Percentiles rank a stretch among this genome's conserved stretches.
Conservation (phyloP, 2,329 filamentous ascomycete species). For the Cucurbitaria berberidis region DNA sequence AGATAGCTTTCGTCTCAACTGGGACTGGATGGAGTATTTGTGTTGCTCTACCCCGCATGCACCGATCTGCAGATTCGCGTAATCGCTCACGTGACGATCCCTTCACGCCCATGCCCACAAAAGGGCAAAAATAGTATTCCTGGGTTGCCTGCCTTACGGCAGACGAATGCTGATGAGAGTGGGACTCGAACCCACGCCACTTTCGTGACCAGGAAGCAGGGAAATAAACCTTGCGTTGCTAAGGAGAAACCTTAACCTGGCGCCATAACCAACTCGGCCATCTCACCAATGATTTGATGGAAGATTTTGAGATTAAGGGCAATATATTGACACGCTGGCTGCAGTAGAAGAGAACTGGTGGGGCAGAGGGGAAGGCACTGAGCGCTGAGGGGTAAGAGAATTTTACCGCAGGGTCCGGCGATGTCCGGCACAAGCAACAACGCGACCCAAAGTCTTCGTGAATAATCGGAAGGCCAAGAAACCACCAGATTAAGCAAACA, state of each 20-base stretch:
- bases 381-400: neutral
- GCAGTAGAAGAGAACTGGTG: no score
- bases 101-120: neutral
- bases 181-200: constrained; percentile 46
- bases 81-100: no score
- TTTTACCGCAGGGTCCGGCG: neutral
- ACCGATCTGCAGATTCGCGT: no score
- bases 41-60: no score
- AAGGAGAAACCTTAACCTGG: constrained; percentile 41
- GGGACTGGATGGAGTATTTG: no score
- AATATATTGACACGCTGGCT: no score
- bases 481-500: neutral
- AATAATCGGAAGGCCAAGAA: neutral
- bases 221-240: constrained; percentile 10
- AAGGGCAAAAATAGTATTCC: constrained; percentile 21
- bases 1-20: no score
- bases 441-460: no score
- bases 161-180: constrained; percentile 44
- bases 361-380: no score
- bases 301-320: neutral
- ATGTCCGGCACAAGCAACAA: neutral
- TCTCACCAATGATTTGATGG: constrained; percentile 31
- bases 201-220: constrained; percentile 45
- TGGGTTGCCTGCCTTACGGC: constrained; percentile 10
- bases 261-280: constrained; percentile 45